Evolutionary conservation across 2,329 filamentous ascomycete genomes (phyloP).

Genomic region (Ophiostoma triangulosporum): DNA sequence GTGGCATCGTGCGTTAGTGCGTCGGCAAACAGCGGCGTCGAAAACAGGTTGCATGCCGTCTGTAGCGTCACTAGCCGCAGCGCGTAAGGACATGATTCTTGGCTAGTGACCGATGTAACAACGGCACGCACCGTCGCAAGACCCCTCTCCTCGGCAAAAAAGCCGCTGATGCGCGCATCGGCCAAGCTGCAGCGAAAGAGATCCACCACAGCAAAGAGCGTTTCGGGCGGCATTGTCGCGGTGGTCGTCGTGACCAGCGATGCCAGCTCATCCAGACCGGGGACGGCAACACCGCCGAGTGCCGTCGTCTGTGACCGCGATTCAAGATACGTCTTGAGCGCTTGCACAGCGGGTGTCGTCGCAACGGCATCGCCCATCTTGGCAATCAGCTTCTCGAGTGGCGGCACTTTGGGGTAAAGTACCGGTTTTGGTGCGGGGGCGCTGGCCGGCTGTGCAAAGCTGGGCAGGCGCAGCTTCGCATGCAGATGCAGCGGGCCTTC

Average conservation of each 20-base stretch:
- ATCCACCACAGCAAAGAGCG: constrained; percentile 73
- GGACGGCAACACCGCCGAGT: constrained; percentile 52
- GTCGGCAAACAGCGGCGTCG: constrained; percentile 54
- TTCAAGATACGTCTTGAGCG: constrained; percentile 59
- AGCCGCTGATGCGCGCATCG: constrained; percentile 68
- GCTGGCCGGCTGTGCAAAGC: constrained; percentile 45
- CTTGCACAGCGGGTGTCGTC: constrained; percentile 44
- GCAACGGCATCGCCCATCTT: constrained; percentile 51
- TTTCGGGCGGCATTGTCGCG: constrained; percentile 42
- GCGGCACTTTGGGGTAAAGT: constrained; percentile 64
- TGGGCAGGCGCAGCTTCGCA: constrained; percentile 54
- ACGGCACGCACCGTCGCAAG: constrained; percentile 51
- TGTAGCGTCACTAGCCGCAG: constrained; percentile 74
- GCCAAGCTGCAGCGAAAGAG: constrained; percentile 64
- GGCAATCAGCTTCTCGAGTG: constrained; percentile 63
- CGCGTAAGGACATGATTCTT: constrained; percentile 57
- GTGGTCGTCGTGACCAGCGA: constrained; percentile 44
- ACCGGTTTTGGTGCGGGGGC: constrained; percentile 38
- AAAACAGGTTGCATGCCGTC: constrained; percentile 74
- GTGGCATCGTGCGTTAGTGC: constrained; percentile 40
- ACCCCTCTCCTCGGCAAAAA: constrained; percentile 61
- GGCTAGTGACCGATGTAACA: constrained; percentile 43
- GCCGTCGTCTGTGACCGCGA: constrained; percentile 38
- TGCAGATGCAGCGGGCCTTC: constrained; percentile 61
- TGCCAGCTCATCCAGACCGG: constrained; percentile 54